A percentile compares a stretch with the other conserved stretches of the same genome.
phyloP scores from a whole-genome alignment of 176 grass and related monocot species.

The Aegilops bicornis region DNA sequence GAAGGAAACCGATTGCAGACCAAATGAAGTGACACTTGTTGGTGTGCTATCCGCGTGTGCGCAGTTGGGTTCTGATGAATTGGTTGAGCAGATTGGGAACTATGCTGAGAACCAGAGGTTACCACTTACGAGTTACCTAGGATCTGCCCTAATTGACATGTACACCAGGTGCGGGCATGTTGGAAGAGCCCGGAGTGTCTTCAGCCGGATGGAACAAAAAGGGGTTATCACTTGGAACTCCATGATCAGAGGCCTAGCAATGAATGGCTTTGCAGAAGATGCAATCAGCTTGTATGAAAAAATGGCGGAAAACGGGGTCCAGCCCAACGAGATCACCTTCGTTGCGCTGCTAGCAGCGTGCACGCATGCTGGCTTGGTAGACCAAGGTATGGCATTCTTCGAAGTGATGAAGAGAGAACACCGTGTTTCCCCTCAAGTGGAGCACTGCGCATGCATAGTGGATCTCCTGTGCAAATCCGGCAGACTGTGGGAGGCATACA shows the following conservation, averaged over 20 bases:
- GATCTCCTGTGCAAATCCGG: slow-evolving; percentile 82
- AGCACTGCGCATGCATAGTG: slow-evolving; percentile 76
- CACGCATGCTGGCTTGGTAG: slow-evolving; percentile 72
- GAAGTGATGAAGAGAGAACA: slow-evolving; percentile 50
- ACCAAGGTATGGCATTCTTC: slow-evolving; percentile 58
- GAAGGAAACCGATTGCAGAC: slow-evolving; percentile 62
- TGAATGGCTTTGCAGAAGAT: slow-evolving; percentile 70
- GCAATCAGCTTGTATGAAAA: slow-evolving; percentile 42
- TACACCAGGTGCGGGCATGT: slow-evolving; percentile 74
- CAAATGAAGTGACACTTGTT: slow-evolving; percentile 78
- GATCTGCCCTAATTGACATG: slow-evolving; percentile 75
- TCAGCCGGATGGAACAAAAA: slow-evolving; percentile 65
- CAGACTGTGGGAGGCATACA: slow-evolving; percentile 58
- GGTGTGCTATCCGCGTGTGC: slow-evolving; percentile 70
- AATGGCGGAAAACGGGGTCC: slow-evolving; percentile 48
- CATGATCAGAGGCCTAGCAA: slow-evolving; percentile 79
- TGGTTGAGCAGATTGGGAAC: slow-evolving; percentile 60
- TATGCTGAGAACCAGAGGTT: slow-evolving; percentile 54
- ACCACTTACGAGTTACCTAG: slow-evolving; percentile 54
- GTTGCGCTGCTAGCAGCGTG: slow-evolving; percentile 67
- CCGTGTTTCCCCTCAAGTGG: slow-evolving; percentile 56
- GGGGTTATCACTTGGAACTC: slow-evolving; percentile 80
- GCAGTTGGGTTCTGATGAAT: slow-evolving; percentile 66
- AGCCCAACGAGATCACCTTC: slow-evolving; percentile 72
- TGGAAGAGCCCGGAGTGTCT: slow-evolving; percentile 52